Percentiles rank a stretch among this genome's conserved stretches.
Conservation (phyloP, 2,329 filamentous ascomycete genomes). For the Aspergillus sp. region DNA sequence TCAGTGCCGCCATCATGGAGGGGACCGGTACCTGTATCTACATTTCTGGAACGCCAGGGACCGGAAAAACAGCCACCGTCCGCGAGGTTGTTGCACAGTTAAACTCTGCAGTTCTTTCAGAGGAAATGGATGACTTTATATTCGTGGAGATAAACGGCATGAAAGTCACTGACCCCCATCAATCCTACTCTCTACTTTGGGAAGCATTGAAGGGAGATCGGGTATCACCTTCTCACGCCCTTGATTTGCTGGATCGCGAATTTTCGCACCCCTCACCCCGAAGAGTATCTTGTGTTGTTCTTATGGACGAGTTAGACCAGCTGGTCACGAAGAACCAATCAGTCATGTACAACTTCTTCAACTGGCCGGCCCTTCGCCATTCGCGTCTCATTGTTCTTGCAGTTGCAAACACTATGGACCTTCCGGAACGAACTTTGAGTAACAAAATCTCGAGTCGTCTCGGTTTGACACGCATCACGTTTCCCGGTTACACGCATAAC, state of each 20-base stretch:
- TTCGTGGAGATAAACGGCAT: conserved; percentile 99
- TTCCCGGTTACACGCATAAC: conserved; percentile 94
- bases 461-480: conserved; percentile 90
- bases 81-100: conserved; percentile 89
- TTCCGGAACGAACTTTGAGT: conserved; percentile 91
- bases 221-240: conserved; percentile 85
- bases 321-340: conserved; percentile 97
- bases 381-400: conserved; percentile 93
- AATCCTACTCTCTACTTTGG: conserved; percentile 94
- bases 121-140: conserved; percentile 96
- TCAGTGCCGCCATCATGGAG: conserved; percentile 90
- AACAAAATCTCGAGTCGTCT: conserved; percentile 97
- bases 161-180: conserved; percentile 98
- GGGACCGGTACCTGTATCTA: conserved; percentile 96
- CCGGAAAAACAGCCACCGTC: conserved; percentile 95
- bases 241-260: conserved; percentile 87
- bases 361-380: conserved; percentile 91
- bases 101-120: conserved; percentile 80
- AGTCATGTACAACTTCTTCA: conserved; percentile 99
- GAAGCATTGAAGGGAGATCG: conserved; percentile 91
- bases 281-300: conserved; percentile 88
- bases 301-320: conserved; percentile 98
- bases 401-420: conserved; percentile 98
- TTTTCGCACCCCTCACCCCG: conserved; percentile 90
- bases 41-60: conserved; percentile 97